These are phyloP conservation scores for Agarophyton chilense DNA, from an alignment of 23 red algal species.

Conservation along the genomic window DNA sequence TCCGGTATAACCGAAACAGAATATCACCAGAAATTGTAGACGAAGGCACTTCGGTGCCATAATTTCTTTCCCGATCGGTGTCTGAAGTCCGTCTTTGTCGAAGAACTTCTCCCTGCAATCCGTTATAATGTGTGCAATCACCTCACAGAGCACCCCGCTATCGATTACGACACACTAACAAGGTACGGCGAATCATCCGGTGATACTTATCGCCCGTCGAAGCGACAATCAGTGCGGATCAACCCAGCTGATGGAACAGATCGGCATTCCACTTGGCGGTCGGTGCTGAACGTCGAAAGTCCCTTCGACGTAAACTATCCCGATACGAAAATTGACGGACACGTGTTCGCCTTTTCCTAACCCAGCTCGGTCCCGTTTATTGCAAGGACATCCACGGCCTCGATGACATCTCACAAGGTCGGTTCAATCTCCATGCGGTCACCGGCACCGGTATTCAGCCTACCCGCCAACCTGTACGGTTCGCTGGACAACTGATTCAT, in stretches of 20 bases:
- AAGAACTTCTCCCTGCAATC: neutral
- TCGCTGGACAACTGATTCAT: neutral
- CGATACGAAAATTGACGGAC: too few species aligned
- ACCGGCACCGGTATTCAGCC: too few species aligned
- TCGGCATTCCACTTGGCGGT: too few species aligned
- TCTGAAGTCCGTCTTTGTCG: neutral
- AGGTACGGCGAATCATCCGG: neutral
- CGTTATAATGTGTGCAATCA: neutral
- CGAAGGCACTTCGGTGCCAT: neutral
- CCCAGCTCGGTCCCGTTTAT: too few species aligned
- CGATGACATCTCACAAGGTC: too few species aligned
- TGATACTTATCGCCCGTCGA: neutral
- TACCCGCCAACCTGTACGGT: too few species aligned
- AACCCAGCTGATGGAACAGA: too few species aligned
- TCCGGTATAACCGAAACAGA: neutral
- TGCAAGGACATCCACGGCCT: too few species aligned
- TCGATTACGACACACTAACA: neutral
- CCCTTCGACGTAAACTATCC: too few species aligned
- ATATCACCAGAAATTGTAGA: neutral
- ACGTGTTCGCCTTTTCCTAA: too few species aligned
- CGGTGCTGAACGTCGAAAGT: too few species aligned
- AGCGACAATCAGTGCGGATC: neutral
- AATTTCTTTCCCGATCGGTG: neutral
- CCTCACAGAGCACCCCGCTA: neutral
- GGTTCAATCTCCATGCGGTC: neutral